Conservation (phyloP, 768 basidiomycete genomes). For the Suillus luteus region DNA sequence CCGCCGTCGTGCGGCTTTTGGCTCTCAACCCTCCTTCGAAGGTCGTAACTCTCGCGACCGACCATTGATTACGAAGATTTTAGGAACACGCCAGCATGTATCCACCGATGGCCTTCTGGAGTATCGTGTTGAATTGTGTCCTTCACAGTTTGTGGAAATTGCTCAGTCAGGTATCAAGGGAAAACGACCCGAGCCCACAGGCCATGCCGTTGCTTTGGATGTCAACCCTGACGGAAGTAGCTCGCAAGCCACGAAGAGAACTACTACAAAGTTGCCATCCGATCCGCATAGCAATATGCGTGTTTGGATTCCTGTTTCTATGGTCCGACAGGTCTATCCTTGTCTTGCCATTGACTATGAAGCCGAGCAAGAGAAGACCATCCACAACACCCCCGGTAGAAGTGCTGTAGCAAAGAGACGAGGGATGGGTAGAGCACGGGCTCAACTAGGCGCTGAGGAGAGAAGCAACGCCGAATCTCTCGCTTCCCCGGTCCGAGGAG, state of each 20-base stretch:
- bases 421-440: conserved; percentile 14
- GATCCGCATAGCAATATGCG: conserved; percentile 35
- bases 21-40: conserved; percentile 10
- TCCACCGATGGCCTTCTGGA: conserved; percentile 44
- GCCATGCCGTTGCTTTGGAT: conserved; percentile 12
- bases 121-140: conserved; percentile 44
- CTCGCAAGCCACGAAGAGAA: conserved; percentile 12
- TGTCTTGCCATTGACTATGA: conserved; percentile 38
- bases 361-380: conserved; percentile 17
- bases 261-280: conserved; percentile 26
- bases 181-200: conserved; percentile 23
- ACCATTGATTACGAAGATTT: conserved; percentile 37
- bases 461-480: neutral
- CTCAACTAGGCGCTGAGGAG: neutral
- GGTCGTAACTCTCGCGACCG: neutral
- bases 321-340: conserved; percentile 45
- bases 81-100: conserved; percentile 38
- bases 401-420: conserved; percentile 14
- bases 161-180: conserved; percentile 33
- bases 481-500: conserved; percentile 5
- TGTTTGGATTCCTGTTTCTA: conserved; percentile 46
- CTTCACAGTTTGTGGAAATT: conserved; percentile 35
- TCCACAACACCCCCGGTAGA: conserved; percentile 31
- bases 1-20: conserved; percentile 23
- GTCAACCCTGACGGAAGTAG: conserved; percentile 21